Percentiles rank a stretch among this genome's conserved stretches.
Conservation (phyloP, 805 yeast species). For the Wickerhamomyces hampshirensis region DNA sequence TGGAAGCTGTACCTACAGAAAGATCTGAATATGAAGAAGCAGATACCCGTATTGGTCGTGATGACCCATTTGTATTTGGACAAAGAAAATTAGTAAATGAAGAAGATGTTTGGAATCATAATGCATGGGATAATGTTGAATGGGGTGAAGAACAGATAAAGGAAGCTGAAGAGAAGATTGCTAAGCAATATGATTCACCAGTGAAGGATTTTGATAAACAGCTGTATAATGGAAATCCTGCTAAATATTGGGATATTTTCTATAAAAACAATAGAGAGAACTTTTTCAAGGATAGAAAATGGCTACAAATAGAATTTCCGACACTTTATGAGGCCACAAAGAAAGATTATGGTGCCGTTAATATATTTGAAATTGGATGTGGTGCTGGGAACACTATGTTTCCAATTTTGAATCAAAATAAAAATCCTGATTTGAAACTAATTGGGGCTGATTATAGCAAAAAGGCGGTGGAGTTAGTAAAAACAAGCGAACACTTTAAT, state of each 20-base stretch:
- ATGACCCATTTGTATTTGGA: conserved; percentile 88
- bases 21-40: conserved; percentile 10
- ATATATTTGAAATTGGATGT: conserved; percentile 90
- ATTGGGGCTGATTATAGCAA: conserved; percentile 88
- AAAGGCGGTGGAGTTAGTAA: conserved; percentile 85
- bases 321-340: conserved; percentile 72
- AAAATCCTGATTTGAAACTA: conserved; percentile 69
- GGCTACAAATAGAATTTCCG: conserved; percentile 96
- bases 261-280: conserved; percentile 88
- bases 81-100: conserved; percentile 69
- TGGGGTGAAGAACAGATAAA: conserved; percentile 89
- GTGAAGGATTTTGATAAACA: conserved; percentile 85
- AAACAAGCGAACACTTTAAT: conserved; percentile 54
- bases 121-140: conserved; percentile 95
- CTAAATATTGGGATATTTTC: conserved; percentile 91
- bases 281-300: conserved; percentile 93
- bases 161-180: conserved; percentile 70
- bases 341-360: conserved; percentile 61
- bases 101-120: conserved; percentile 83
- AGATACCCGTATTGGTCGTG: conserved; percentile 67
- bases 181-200: conserved; percentile 72
- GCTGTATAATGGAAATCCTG: conserved; percentile 79
- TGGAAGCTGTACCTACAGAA: neutral
- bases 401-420: conserved; percentile 79
- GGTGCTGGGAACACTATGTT: conserved; percentile 98